Percentiles rank a stretch among this genome's conserved stretches.
Conservation (phyloP, 2,329 filamentous ascomycete species). For the Hymenoscyphus repandus region DNA sequence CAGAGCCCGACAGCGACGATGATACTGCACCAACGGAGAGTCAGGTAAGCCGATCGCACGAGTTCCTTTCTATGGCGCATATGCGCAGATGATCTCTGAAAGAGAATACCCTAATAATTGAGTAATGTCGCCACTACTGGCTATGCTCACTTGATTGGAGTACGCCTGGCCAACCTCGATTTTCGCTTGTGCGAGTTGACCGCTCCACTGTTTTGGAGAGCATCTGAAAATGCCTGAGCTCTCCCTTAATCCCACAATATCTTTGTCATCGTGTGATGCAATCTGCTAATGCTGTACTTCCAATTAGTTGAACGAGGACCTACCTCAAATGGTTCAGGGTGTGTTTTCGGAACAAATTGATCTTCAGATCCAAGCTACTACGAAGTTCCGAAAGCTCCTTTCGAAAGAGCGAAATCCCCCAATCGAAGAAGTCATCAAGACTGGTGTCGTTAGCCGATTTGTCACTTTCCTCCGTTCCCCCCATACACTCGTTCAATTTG, state of each 20-base stretch:
- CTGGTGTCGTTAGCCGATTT: constrained; percentile 93
- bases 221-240: constrained; percentile 3
- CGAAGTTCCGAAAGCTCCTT: constrained; percentile 95
- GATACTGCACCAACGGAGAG: constrained; percentile 91
- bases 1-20: constrained; percentile 94
- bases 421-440: constrained; percentile 99
- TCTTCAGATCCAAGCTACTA: constrained; percentile 92
- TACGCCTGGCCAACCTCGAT: constrained; percentile 21
- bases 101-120: not conserved
- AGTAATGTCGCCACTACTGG: not conserved
- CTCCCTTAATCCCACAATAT: constrained; percentile 8
- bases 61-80: not conserved
- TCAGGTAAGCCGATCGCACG: constrained; percentile 62
- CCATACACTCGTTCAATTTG: constrained; percentile 96
- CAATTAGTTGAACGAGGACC: constrained; percentile 85
- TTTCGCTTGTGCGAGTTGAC: constrained; percentile 27
- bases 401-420: constrained; percentile 99
- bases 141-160: constrained; percentile 28
- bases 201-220: constrained; percentile 14
- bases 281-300: constrained; percentile 17
- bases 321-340: constrained; percentile 95
- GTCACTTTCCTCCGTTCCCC: constrained; percentile 97
- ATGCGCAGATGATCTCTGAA: not conserved
- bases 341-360: constrained; percentile 99
- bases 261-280: constrained; percentile 3